A percentile compares a stretch with the other conserved stretches of the same genome.
These are phyloP conservation scores for Cystobasidiaceae sp. DNA, from an alignment of 1,284 basidiomycete genomes.

Conservation along the genomic window DNA sequence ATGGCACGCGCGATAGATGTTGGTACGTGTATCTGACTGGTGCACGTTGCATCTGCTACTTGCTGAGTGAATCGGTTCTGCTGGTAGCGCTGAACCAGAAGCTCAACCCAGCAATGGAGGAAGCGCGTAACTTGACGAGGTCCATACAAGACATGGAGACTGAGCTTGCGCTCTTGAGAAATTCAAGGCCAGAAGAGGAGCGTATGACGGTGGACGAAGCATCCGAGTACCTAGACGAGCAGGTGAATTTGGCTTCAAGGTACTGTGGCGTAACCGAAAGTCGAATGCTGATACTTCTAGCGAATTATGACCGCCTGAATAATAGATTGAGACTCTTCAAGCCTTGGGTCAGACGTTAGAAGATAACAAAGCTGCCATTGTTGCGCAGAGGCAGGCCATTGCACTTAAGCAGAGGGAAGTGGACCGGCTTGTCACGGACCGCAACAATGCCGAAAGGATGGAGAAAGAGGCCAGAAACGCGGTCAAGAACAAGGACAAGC, in stretches of 20 bases:
- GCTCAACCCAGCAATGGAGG: slow-evolving; percentile 22
- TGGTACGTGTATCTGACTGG: not conserved
- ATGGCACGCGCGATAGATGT: slow-evolving; percentile 15
- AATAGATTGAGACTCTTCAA: slow-evolving; percentile 37
- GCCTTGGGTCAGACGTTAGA: slow-evolving; percentile 32
- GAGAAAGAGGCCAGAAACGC: slow-evolving; percentile 34
- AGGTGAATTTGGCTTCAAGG: slow-evolving; percentile 13
- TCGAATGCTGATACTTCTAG: slow-evolving; percentile 25
- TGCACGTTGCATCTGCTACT: not conserved
- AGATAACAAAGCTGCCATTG: slow-evolving; percentile 32
- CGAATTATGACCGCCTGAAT: slow-evolving; percentile 5
- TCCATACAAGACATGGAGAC: slow-evolving; percentile 28
- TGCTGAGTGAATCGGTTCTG: not conserved
- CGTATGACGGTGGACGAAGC: slow-evolving; percentile 40
- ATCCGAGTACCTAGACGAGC: slow-evolving; percentile 31
- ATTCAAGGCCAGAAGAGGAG: slow-evolving; percentile 31
- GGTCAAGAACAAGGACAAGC: slow-evolving; percentile 37
- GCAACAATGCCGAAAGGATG: slow-evolving; percentile 5
- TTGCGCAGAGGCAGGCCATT: slow-evolving; percentile 27
- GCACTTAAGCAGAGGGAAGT: slow-evolving; percentile 4
- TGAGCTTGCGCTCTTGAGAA: slow-evolving; percentile 27
- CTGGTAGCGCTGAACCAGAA: slow-evolving; percentile 20
- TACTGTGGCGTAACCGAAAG: not conserved
- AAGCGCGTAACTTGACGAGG: slow-evolving; percentile 24
- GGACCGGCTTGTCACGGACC: slow-evolving; percentile 7